A percentile compares a stretch with the other conserved stretches of the same genome.
These are phyloP conservation scores for Elsinoe fawcettii DNA, from an alignment of 2,329 filamentous ascomycete species.

Conservation along the genomic window DNA sequence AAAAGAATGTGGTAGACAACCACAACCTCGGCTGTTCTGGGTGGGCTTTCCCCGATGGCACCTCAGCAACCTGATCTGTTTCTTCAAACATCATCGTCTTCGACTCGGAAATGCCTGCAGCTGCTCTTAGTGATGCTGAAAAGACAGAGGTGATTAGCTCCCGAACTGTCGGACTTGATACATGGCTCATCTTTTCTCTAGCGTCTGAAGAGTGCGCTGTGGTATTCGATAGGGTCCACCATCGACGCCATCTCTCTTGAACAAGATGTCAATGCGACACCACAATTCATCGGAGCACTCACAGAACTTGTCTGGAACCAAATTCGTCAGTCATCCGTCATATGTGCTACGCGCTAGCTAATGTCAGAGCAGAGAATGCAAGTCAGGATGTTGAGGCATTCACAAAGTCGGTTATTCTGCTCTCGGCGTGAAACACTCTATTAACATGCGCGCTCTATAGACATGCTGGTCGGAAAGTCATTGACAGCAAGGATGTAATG, in stretches of 20 bases:
- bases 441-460: slow-evolving; percentile 34
- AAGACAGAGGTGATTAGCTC: slow-evolving; percentile 13
- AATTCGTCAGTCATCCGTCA: slow-evolving; percentile 53
- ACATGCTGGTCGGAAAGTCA: slow-evolving; percentile 72
- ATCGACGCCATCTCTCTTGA: slow-evolving; percentile 75
- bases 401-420: slow-evolving; percentile 37
- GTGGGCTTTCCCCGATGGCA: background rate
- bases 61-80: background rate
- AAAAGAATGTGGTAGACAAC: background rate
- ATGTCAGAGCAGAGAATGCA: slow-evolving; percentile 18
- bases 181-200: no score
- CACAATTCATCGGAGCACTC: slow-evolving; percentile 46
- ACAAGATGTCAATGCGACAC: slow-evolving; percentile 71
- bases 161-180: no score
- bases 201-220: slow-evolving; percentile 77
- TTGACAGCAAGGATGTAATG: slow-evolving; percentile 81
- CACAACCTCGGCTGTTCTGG: background rate
- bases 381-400: slow-evolving; percentile 55
- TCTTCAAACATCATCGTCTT: background rate
- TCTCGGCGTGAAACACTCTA: background rate
- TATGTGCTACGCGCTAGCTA: background rate
- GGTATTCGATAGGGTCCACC: slow-evolving; percentile 77
- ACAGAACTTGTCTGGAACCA: slow-evolving; percentile 85
- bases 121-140: slow-evolving; percentile 2
- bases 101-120: background rate